Evolutionary conservation across 1,284 basidiomycete species (phyloP).

Genomic region (Ustilago loliicola): DNA sequence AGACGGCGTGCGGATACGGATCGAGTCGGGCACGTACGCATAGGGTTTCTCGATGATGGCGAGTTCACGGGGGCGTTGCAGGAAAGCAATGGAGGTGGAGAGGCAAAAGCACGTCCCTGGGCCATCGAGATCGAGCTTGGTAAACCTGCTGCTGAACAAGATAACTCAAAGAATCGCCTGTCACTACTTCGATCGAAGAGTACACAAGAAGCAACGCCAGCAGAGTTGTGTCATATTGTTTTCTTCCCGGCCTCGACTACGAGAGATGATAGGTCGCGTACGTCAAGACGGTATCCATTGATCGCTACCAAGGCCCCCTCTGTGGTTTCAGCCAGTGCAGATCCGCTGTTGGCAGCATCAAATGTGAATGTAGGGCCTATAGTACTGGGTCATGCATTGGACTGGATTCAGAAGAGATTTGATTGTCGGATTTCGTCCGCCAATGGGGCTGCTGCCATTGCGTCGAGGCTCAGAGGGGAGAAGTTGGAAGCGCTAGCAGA

Average conservation of each 20-base stretch:
- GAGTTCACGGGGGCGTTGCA: slow-evolving; percentile 33
- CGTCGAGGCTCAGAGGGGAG: slow-evolving; percentile 27
- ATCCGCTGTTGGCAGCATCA: slow-evolving; percentile 22
- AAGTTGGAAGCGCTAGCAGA: slow-evolving; percentile 43
- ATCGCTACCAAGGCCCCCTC: slow-evolving; percentile 49
- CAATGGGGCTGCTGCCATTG: slow-evolving; percentile 31
- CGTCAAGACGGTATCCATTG: slow-evolving; percentile 37
- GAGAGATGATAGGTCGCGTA: slow-evolving; percentile 18
- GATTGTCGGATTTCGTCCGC: slow-evolving; percentile 46
- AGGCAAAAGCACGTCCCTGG: slow-evolving; percentile 36
- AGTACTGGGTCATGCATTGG: slow-evolving; percentile 44
- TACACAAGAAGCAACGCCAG: slow-evolving; percentile 33
- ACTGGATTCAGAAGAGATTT: slow-evolving; percentile 55
- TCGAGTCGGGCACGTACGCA: slow-evolving; percentile 44
- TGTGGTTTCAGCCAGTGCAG: slow-evolving; percentile 10
- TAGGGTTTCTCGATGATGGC: slow-evolving; percentile 39
- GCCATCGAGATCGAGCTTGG: slow-evolving; percentile 52
- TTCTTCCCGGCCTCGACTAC: slow-evolving; percentile 37
- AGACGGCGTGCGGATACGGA: slow-evolving; percentile 41
- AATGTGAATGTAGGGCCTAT: slow-evolving; percentile 32
- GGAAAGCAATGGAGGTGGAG: slow-evolving; percentile 12
- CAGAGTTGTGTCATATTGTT: slow-evolving; percentile 50
- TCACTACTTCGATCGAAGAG: slow-evolving; percentile 14
- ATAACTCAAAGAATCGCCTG: slow-evolving; percentile 17
- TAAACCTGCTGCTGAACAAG: slow-evolving; percentile 36